Base-by-base conservation (phyloP, 2,329 filamentous ascomycete species). In the Paracamarosporium sp. region DNA sequence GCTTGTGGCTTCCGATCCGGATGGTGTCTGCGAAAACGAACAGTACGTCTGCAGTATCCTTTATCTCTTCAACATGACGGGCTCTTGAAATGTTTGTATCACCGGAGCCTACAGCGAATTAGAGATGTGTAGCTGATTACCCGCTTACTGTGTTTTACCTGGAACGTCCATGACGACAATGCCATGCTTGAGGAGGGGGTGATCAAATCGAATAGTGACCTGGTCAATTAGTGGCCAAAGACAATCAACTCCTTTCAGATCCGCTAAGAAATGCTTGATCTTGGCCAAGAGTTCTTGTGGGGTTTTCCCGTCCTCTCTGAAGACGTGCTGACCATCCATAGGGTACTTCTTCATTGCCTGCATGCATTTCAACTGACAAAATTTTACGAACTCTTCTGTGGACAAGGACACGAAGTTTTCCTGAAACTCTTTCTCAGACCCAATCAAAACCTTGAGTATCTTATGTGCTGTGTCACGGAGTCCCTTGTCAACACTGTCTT, bases 221-320 rank as follows among this genome's bases (percentile, higher is more conserved):
- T 28, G 15, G 35, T 68, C 65, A 0, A 71, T 67, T 7, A 69
- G 44, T 11, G 68, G 64, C 67, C 68, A 69, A 0, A 71, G 44
- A 28, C 59, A 64, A 0, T 36, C 24, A 24, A 58, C 22, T 4
- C 45, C 61, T 12, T 66, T 51, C 1, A 68, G 58, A 12, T 63
- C 59, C 2, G 67, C 57, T 3, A 68, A 22, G 24, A 66, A 69
- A 1, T 61, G 64, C 20, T 45, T 58, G 17, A 65, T 38, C 11
- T 63, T 31, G 4, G 59, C 15, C 22, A 67, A 8, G 0, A 69
- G 59, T 1, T 63, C 61, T 9, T 55, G 22, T 3, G 50, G 61
- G 13, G 30, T 33, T 4, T 53, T 31, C 2, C 17, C 56, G n/a
- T 22, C 51, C 17, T 52, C 62, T 5, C 28, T 45, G 0, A 45